These are phyloP conservation scores for Strobilomyces confusus DNA, from an alignment of 768 basidiomycete genomes.

Conservation along the genomic window DNA sequence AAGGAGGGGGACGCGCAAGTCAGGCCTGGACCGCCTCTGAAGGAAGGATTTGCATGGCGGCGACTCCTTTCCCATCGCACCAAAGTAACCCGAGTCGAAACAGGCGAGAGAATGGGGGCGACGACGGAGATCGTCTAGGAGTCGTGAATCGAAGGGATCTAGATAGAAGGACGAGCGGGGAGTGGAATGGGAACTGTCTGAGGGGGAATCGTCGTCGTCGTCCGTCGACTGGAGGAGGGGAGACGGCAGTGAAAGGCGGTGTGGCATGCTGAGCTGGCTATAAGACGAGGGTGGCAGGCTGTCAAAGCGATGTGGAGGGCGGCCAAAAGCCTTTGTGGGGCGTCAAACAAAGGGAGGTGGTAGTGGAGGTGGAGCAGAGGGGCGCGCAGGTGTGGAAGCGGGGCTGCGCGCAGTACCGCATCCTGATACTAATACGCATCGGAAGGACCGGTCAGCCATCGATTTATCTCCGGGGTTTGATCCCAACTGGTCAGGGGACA, in stretches of 20 bases:
- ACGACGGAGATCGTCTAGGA: not conserved
- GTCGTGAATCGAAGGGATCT: not conserved
- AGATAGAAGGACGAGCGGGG: slow-evolving; percentile 20
- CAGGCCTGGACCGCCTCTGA: slow-evolving; percentile 9
- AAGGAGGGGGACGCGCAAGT: slow-evolving; percentile 11
- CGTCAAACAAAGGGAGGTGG: slow-evolving; percentile 19
- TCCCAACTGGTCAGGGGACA: slow-evolving; percentile 1
- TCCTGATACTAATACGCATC: slow-evolving; percentile 17
- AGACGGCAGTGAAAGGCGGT: slow-evolving; percentile 7
- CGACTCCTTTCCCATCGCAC: slow-evolving; percentile 22
- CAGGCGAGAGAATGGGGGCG: slow-evolving; percentile 23
- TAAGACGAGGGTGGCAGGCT: slow-evolving; percentile 17
- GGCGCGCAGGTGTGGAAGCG: not conserved
- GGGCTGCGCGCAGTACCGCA: slow-evolving; percentile 5
- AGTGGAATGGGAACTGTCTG: slow-evolving; percentile 12
- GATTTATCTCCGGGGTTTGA: slow-evolving; percentile 8
- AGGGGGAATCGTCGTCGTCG: slow-evolving; percentile 16
- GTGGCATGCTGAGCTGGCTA: slow-evolving; percentile 20
- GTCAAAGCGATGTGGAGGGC: slow-evolving; percentile 14
- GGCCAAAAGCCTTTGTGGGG: slow-evolving; percentile 26
- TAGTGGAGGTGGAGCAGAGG: slow-evolving; percentile 2
- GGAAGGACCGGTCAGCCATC: not conserved
- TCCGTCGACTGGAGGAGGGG: slow-evolving; percentile 10
- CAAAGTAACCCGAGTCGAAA: slow-evolving; percentile 30
- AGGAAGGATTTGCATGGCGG: slow-evolving; percentile 7